Evolutionary conservation across 2,329 filamentous ascomycete genomes (phyloP), one percentile per base, ranked within the genome.

Genomic region (Tolypocladium inflatum): DNA sequence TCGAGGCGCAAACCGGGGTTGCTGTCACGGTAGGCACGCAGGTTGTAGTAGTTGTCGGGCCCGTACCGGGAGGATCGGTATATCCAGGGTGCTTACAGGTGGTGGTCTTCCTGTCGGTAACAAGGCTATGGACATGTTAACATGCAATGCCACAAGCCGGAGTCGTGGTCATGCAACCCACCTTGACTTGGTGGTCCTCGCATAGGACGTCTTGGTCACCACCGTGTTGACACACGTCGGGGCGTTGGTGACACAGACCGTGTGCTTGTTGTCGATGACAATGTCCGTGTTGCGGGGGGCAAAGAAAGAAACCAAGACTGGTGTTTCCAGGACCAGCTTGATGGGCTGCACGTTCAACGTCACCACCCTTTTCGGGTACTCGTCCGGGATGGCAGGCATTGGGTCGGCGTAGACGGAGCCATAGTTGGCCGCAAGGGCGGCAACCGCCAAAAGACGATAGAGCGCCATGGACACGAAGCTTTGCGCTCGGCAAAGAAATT

Each of bases 171-270:
- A 43, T 10, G 9, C 4, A 23, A 41, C 55, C 1, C 42, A 50
- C 15, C 48, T 45, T 42, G 43, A 55, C 53, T 42, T 56, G 35
- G 56, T 52, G 11, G 38, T 50, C 4, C 45, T 60, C n/a, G 38
- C 43, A 6, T 50, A 50, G 30, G 53, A 52, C 3, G 52, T 62
- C 33, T 58, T 53, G 17, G 58, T 62, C 13, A 62, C 53, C 15
- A 59, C 48, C 17, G 60, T 62, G 38, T 53, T 57, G 51, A 62
- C 21, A 1, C 43, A 51, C 21, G 45, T 50, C 17, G 60, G 60
- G 39, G 60, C 60, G 35, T 62, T 51, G 26, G 57, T 57, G 55
- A 62, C 23, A 26, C 54, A 57, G 13, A 62, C 54, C 35, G 57
- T 57, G 21, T 56, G 30, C 17, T 58, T 48, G 11, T 51, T 33